Evolutionary conservation across 108 stramenopile species (phyloP).

Genomic region (Cyclotella atomus): DNA sequence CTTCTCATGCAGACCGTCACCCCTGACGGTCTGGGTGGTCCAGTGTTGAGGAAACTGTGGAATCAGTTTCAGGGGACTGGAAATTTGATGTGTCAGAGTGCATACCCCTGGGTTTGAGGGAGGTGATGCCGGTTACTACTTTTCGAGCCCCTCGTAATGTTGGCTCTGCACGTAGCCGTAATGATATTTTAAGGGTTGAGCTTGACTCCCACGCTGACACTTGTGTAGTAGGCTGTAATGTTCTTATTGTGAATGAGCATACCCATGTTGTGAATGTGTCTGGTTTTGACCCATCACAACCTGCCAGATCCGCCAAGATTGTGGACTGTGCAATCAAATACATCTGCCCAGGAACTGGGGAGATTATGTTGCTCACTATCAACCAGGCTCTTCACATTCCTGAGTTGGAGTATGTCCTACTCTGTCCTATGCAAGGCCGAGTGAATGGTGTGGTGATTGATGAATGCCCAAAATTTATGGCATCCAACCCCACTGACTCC

Average conservation of each 20-base stretch:
- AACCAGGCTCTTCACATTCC: conserved; percentile 21
- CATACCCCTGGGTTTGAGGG: background rate
- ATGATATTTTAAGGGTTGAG: background rate
- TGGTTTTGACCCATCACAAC: background rate
- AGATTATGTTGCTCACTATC: background rate
- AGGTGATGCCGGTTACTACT: background rate
- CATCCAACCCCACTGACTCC: conserved; percentile 1
- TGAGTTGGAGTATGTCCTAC: conserved; percentile 21
- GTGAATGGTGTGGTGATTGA: conserved; percentile 25
- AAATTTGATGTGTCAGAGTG: background rate
- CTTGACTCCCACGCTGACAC: conserved; percentile 33
- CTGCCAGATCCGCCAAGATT: background rate
- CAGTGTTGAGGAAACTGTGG: background rate
- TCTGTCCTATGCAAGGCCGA: conserved; percentile 32
- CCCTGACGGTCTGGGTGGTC: too few relatives aligned
- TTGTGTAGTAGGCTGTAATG: conserved; percentile 11
- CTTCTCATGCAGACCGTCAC: too few relatives aligned
- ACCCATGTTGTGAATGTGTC: background rate
- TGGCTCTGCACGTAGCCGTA: background rate
- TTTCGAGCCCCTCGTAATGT: background rate
- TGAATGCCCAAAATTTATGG: conserved; percentile 22
- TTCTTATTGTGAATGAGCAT: background rate
- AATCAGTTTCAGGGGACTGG: background rate
- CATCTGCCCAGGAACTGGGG: background rate
- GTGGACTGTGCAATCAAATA: background rate